phyloP scores from a whole-genome alignment of 306 rosid genomes.

The Vicia faba region DNA sequence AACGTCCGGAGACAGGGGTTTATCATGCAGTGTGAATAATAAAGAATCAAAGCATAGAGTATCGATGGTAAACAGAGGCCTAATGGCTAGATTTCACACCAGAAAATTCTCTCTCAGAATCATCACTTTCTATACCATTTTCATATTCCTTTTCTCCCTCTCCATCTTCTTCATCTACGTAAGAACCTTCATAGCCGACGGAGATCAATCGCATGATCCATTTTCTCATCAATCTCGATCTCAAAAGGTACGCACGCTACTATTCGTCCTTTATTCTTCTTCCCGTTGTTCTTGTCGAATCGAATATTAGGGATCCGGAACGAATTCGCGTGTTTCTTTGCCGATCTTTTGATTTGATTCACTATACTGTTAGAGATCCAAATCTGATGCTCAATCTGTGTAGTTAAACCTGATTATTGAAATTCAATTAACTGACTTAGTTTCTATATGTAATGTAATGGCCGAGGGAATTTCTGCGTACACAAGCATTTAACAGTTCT shows the following conservation, averaged over 20 bases:
- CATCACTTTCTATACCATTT: conserved; percentile 51
- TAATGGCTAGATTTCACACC: conserved; percentile 40
- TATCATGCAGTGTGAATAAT: conserved; percentile 2
- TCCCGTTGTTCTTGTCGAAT: not conserved
- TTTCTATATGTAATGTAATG: not conserved
- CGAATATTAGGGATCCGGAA: conserved; percentile 13
- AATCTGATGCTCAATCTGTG: conserved; percentile 24
- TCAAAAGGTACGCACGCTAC: conserved; percentile 41
- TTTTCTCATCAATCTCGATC: conserved; percentile 42
- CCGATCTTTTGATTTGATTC: conserved; percentile 20
- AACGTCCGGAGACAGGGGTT: conserved; percentile 3
- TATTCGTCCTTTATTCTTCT: not conserved
- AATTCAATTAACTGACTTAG: not conserved
- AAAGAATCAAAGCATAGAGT: not conserved
- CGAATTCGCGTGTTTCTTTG: not conserved
- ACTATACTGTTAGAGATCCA: conserved; percentile 14
- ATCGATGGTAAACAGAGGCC: conserved; percentile 61
- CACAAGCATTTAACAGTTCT: not conserved
- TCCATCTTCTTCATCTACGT: conserved; percentile 57
- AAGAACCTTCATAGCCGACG: conserved; percentile 47
- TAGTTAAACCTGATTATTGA: conserved; percentile 1
- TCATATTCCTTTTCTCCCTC: conserved; percentile 56
- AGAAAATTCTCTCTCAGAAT: conserved; percentile 48
- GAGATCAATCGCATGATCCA: conserved; percentile 38
- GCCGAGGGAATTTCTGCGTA: not conserved